Percentiles rank a stretch among this genome's conserved stretches.
Evolutionary conservation across 2,329 filamentous ascomycete genomes (phyloP).

Genomic region (Microdochium nivale): DNA sequence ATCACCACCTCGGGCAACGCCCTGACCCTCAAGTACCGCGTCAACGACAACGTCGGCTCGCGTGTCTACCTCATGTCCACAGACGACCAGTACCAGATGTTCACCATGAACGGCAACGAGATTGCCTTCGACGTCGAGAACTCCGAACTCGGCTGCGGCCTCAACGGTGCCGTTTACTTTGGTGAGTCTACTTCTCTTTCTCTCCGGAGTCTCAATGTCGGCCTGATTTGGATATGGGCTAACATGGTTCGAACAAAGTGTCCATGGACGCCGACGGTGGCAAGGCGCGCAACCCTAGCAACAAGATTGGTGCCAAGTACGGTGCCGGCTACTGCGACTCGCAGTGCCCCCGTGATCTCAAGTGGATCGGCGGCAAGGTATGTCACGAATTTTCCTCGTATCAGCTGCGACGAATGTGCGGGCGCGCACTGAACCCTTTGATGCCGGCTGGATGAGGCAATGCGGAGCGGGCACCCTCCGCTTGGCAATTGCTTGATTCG

Average conservation of each 20-base stretch:
- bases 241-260: conserved; percentile 11
- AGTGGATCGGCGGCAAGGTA: conserved; percentile 43
- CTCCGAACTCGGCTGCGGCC: conserved; percentile 49
- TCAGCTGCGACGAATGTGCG: no score
- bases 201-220: no score
- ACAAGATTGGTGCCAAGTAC: conserved; percentile 41
- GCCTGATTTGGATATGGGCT: no score
- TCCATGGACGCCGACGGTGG: conserved; percentile 49
- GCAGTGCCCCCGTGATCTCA: conserved; percentile 39
- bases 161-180: conserved; percentile 57
- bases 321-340: conserved; percentile 49
- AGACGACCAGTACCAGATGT: conserved; percentile 47
- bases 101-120: conserved; percentile 50
- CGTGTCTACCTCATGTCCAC: conserved; percentile 51
- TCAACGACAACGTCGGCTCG: conserved; percentile 31
- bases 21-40: conserved; percentile 43
- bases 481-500: neutral
- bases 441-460: neutral
- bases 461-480: neutral
- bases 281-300: conserved; percentile 34
- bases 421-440: no score
- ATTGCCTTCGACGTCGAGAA: conserved; percentile 58
- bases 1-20: conserved; percentile 36
- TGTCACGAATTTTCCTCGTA: conserved; percentile 1
- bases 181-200: neutral